Conservation (phyloP, 2,329 filamentous ascomycete genomes). For the Ophidiomyces ophidiicola region DNA sequence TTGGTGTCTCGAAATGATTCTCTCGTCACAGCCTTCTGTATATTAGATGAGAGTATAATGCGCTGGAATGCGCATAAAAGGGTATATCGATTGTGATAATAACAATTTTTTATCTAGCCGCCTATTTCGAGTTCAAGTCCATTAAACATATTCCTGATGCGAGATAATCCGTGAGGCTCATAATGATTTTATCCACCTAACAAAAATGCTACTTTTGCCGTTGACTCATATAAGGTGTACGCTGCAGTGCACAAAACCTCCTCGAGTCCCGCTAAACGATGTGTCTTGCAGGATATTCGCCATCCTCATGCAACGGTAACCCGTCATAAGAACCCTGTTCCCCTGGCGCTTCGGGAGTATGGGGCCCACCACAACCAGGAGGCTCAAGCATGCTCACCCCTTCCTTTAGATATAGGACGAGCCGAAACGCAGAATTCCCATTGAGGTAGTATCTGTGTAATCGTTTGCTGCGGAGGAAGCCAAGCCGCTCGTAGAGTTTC, state of each 20-base stretch:
- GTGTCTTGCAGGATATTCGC: constrained; percentile 11
- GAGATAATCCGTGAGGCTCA: background rate
- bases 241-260: too few relatives aligned
- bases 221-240: too few relatives aligned
- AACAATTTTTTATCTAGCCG: too few relatives aligned
- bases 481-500: constrained; percentile 81
- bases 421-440: constrained; percentile 82
- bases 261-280: constrained; percentile 1
- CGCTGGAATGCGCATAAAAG: too few relatives aligned
- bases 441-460: constrained; percentile 93
- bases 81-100: too few relatives aligned
- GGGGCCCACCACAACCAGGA: constrained; percentile 14
- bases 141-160: constrained; percentile 14
- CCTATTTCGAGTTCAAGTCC: background rate
- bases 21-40: too few relatives aligned
- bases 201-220: too few relatives aligned
- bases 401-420: constrained; percentile 67
- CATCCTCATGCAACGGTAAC: constrained; percentile 15
- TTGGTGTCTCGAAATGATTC: too few relatives aligned
- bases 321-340: constrained; percentile 11
- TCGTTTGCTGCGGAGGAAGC: constrained; percentile 84
- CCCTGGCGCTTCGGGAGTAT: background rate
- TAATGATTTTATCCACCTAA: too few relatives aligned
- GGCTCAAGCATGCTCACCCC: constrained; percentile 37
- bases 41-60: too few relatives aligned